These are phyloP conservation scores for Ophiocordyceps australis DNA, from an alignment of 2,329 filamentous ascomycete genomes.

Conservation along the genomic window DNA sequence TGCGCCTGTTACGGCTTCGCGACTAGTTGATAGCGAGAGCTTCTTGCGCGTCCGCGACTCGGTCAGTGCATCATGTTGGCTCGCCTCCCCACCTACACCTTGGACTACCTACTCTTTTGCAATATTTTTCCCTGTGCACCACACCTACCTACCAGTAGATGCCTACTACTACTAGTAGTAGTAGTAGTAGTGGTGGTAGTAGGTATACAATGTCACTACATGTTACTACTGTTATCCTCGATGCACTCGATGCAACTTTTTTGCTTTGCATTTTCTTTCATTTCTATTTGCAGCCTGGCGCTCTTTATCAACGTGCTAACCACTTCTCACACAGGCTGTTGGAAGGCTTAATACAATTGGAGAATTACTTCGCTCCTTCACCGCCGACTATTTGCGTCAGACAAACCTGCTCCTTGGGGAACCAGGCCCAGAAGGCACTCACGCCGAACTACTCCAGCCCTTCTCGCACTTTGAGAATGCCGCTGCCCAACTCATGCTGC, in stretches of 20 bases:
- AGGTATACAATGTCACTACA: no score
- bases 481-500: conserved; percentile 26
- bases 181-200: no score
- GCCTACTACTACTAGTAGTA: no score
- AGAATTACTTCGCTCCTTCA: conserved; percentile 60
- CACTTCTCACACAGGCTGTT: conserved; percentile 30
- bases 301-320: conserved; percentile 14
- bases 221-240: no score
- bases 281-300: not conserved
- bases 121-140: no score
- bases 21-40: conserved; percentile 49
- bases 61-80: conserved; percentile 33
- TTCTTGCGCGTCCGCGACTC: conserved; percentile 67
- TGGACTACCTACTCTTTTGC: not conserved
- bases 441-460: conserved; percentile 22
- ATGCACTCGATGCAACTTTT: no score
- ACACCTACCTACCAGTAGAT: no score
- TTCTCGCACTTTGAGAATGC: conserved; percentile 35
- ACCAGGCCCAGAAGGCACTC: conserved; percentile 29
- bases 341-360: conserved; percentile 59
- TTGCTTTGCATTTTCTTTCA: no score
- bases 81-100: not conserved
- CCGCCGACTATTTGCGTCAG: conserved; percentile 73
- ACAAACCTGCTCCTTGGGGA: conserved; percentile 66
- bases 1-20: conserved; percentile 12